Conservation (phyloP, 176 grass and related monocot genomes). For the Cenchrus americanus region DNA sequence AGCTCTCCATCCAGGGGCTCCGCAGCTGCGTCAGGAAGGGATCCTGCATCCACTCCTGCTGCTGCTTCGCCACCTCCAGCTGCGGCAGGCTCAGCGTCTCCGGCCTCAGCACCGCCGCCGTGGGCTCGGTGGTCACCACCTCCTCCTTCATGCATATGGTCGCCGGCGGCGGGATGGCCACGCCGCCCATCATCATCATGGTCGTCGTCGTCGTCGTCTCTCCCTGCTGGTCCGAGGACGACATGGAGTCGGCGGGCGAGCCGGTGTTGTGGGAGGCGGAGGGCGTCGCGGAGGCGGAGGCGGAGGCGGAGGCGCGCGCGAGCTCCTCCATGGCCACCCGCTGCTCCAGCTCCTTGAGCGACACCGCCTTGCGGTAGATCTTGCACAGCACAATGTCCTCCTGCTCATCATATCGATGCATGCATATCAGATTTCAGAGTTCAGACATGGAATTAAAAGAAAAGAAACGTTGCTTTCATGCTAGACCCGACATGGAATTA, state of each 20-base stretch:
- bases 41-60: conserved; percentile 83
- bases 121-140: background rate
- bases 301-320: conserved; percentile 14
- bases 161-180: background rate
- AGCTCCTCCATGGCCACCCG: conserved; percentile 87
- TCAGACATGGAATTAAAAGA: too few species aligned
- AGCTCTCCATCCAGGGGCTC: conserved; percentile 83
- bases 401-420: conserved; percentile 28
- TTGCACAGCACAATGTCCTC: conserved; percentile 88
- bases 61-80: conserved; percentile 56
- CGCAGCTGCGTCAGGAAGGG: conserved; percentile 77
- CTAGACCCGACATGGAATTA: background rate
- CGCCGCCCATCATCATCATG: background rate
- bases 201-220: too few species aligned
- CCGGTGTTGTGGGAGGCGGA: conserved; percentile 35
- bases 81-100: conserved; percentile 53
- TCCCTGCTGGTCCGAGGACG: conserved; percentile 45
- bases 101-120: conserved; percentile 12
- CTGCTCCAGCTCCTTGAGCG: conserved; percentile 93
- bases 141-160: conserved; percentile 51
- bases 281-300: background rate
- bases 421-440: too few species aligned
- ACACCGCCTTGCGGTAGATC: conserved; percentile 82
- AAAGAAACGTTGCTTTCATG: background rate
- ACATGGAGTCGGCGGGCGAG: conserved; percentile 59